These are phyloP conservation scores for Avicennia marina DNA, from an alignment of 257 asterid genomes.

Conservation along the genomic window DNA sequence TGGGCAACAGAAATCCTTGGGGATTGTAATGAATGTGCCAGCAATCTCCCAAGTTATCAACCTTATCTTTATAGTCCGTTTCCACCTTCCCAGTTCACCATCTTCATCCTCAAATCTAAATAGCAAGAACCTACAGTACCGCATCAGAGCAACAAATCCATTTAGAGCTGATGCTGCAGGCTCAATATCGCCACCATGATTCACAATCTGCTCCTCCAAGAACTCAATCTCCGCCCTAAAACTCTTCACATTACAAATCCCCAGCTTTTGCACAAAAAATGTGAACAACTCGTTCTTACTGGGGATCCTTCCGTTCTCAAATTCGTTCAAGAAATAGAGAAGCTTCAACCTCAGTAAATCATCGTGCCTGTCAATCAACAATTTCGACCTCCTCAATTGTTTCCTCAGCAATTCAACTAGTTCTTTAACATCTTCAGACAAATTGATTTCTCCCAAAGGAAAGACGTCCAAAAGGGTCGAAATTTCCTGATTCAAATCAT, in stretches of 20 bases:
- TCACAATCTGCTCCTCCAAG: conserved; percentile 86
- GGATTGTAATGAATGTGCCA: conserved; percentile 56
- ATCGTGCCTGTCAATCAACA: conserved; percentile 53
- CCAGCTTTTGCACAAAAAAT: conserved; percentile 55
- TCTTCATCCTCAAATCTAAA: conserved; percentile 79
- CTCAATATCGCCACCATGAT: conserved; percentile 77
- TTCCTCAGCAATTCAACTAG: conserved; percentile 58
- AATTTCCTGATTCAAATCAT: conserved; percentile 76
- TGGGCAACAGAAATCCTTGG: conserved; percentile 84
- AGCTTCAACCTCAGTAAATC: conserved; percentile 55
- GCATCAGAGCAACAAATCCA: conserved; percentile 68
- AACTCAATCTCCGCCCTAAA: conserved; percentile 77
- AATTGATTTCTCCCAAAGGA: conserved; percentile 41
- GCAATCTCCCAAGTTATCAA: conserved; percentile 60
- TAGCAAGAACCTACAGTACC: conserved; percentile 74
- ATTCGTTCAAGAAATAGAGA: conserved; percentile 61
- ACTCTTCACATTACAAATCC: conserved; percentile 42
- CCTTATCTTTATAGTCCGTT: conserved; percentile 40
- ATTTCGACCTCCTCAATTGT: conserved; percentile 50
- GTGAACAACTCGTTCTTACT: conserved; percentile 34
- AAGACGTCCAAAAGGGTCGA: conserved; percentile 84
- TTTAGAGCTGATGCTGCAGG: conserved; percentile 56
- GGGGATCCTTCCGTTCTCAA: conserved; percentile 64
- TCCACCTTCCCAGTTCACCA: conserved; percentile 48
- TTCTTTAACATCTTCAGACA: conserved; percentile 62